Percentiles rank a stretch among this genome's conserved stretches.
phyloP scores from a whole-genome alignment of 345 rosid species.

The Brassica rapa region DNA sequence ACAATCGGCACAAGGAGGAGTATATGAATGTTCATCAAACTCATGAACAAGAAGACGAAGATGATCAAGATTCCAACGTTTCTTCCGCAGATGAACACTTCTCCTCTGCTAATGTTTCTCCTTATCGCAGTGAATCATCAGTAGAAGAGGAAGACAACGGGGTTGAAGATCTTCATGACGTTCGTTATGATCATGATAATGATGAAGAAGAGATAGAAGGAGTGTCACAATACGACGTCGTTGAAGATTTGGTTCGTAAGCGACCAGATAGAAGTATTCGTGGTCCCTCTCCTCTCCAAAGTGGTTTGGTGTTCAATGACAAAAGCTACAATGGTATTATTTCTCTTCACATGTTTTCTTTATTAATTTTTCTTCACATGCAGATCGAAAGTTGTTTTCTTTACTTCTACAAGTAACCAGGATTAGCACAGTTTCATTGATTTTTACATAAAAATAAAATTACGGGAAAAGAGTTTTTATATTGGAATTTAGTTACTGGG shows the following conservation, averaged over 20 bases:
- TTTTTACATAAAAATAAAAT: not conserved
- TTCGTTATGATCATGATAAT: conserved; percentile 26
- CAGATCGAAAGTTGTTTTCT: conserved; percentile 17
- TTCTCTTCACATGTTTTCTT: conserved; percentile 19
- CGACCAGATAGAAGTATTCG: conserved; percentile 26
- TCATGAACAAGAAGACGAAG: conserved; percentile 25
- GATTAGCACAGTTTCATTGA: not conserved
- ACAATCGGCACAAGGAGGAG: conserved; percentile 20
- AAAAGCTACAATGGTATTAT: conserved; percentile 47
- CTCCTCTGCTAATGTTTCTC: conserved; percentile 50
- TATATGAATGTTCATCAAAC: conserved; percentile 28
- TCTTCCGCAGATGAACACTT: conserved; percentile 42
- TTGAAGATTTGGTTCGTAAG: conserved; percentile 41
- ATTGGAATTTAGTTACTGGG: not conserved
- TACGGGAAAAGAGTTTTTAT: too few species aligned
- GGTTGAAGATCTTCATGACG: conserved; percentile 37
- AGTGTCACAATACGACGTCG: conserved; percentile 35
- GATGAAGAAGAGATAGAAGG: conserved; percentile 35
- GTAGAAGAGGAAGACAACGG: conserved; percentile 31
- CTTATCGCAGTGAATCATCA: conserved; percentile 50
- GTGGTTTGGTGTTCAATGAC: conserved; percentile 46
- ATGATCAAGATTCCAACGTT: conserved; percentile 43
- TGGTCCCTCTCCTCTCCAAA: conserved; percentile 47
- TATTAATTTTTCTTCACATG: conserved; percentile 15
- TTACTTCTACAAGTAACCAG: conserved; percentile 27